Evolutionary conservation across 257 asterid species (phyloP).

Genomic region (Echites panduratus): DNA sequence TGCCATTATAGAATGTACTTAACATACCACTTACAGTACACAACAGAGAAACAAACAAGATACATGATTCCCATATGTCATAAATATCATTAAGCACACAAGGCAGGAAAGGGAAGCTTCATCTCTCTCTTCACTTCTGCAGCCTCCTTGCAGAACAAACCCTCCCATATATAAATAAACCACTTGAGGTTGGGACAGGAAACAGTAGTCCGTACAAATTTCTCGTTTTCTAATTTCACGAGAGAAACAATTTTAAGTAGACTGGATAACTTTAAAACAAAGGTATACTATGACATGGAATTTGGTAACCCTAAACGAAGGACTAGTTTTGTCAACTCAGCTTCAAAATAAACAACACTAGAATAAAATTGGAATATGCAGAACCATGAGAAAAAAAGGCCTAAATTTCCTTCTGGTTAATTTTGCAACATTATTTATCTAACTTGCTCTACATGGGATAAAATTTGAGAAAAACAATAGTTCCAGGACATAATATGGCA

Average conservation of each 20-base stretch:
- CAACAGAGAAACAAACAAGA: background rate
- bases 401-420: background rate
- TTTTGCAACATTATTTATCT: background rate
- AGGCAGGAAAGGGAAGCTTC: background rate
- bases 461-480: background rate
- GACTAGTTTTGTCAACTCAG: background rate
- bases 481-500: background rate
- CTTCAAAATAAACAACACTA: background rate
- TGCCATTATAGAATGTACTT: background rate
- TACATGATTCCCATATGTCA: background rate
- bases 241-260: background rate
- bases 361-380: background rate
- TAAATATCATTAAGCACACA: background rate
- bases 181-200: background rate
- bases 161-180: background rate
- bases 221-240: background rate
- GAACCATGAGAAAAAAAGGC: background rate
- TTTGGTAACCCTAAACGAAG: background rate
- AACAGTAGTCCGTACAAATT: background rate
- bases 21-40: background rate
- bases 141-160: background rate
- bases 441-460: background rate
- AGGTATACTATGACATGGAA: background rate
- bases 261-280: background rate
- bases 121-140: background rate